Base-by-base conservation (phyloP, 179 eudicot genomes). In the Drosera spatulata region DNA sequence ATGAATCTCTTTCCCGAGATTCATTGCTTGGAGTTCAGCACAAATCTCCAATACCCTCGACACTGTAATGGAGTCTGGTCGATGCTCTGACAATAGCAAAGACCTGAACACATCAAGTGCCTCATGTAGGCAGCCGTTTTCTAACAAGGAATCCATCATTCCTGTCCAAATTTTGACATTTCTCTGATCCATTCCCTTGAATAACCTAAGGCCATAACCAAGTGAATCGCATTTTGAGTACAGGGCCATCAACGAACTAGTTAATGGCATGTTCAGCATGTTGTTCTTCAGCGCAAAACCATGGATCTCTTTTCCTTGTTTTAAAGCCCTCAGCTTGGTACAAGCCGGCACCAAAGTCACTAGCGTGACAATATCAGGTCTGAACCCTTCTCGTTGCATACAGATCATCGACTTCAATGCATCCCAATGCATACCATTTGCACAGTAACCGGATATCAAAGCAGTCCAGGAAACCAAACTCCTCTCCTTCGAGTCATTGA, bases 341-440 rank as follows among this genome's bases (percentile, higher is more conserved):
- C 94, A 88, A 61, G 83, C 90, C 0, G 97, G 96, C 54, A 91
- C 78, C 55, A 91, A 66, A 2, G 97, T 91, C 6, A 90, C 94
- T 14, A 91, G 45, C 2, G 96, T 79, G 49, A 91, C 97, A 46
- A 82, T 62, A 79, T 91, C 96, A 43, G 96, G 97, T 74, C 68
- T 88, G 59, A 81, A 78, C 44, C 96, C 94, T 82, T 91, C 97
- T 74, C 87, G 85, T 61, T 91, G 97, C 97, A 91, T 91, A 94
- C 97, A 91, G 0, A 80, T 65, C 47, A 88, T 63, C 7, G 88
- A 73, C 77, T 85, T 83, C 66, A 91, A 56, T 47, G 97, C 96
- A 70, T 91, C 96, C 50, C 83, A 85, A 38, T 74, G 88, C 73
- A 75, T 77, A 55, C 95, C 95, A 66, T 81, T 81, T 5, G 85